phyloP scores from a whole-genome alignment of 1,139 yeast genomes.

The Pichia sp. region DNA sequence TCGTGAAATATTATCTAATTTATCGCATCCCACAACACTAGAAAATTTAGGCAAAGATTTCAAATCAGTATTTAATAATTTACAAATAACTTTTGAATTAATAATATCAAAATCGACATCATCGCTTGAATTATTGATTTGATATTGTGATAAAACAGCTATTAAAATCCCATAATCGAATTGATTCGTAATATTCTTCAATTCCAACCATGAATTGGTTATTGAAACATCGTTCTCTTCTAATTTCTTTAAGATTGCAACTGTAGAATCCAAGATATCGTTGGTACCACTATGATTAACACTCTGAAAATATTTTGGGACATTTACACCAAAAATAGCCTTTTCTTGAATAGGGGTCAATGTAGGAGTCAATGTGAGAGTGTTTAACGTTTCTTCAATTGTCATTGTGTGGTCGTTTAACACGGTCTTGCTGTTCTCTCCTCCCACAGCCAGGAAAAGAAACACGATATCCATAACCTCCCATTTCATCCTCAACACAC shows the following conservation, averaged over 20 bases:
- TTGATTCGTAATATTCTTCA: slow-evolving; percentile 3
- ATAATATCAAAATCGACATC: background rate
- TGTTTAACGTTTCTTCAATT: no score
- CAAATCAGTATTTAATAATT: slow-evolving; percentile 3
- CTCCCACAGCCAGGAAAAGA: no score
- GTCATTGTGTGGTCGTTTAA: no score
- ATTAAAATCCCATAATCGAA: slow-evolving; percentile 10
- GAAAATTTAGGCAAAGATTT: slow-evolving; percentile 14
- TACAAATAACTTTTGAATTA: slow-evolving; percentile 1
- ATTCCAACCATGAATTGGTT: slow-evolving; percentile 1
- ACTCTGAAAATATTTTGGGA: background rate
- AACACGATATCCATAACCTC: no score
- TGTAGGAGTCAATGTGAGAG: no score
- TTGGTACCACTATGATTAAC: background rate
- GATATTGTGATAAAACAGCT: slow-evolving; percentile 2
- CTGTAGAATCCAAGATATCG: slow-evolving; percentile 9
- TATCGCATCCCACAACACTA: slow-evolving; percentile 18
- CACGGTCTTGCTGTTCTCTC: no score
- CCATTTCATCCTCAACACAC: no score
- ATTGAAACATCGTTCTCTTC: slow-evolving; percentile 2
- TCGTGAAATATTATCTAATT: slow-evolving; percentile 5
- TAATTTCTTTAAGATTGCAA: slow-evolving; percentile 6
- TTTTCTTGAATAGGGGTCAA: slow-evolving; percentile 17
- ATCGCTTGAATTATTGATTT: background rate
- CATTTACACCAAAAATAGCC: slow-evolving; percentile 13